These are phyloP conservation scores for Ophiostoma fasciatum DNA, from an alignment of 2,329 filamentous ascomycete species.

Conservation along the genomic window DNA sequence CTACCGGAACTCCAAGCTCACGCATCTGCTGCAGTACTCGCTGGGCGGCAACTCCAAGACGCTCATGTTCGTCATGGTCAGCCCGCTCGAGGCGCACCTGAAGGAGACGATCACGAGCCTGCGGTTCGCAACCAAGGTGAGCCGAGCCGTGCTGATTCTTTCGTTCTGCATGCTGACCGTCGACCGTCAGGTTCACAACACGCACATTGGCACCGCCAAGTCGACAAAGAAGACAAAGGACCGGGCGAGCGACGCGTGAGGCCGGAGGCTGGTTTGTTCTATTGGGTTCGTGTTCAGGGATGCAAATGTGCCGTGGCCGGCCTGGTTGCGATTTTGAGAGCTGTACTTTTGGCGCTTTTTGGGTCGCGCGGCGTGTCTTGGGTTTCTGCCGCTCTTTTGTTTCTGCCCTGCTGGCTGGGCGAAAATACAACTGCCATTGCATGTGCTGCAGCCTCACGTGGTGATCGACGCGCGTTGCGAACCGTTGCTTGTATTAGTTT, in stretches of 20 bases:
- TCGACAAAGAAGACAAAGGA: constrained; percentile 44
- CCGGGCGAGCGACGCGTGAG: not conserved
- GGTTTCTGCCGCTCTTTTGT: too few relatives aligned
- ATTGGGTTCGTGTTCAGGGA: too few relatives aligned
- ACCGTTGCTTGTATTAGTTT: too few relatives aligned
- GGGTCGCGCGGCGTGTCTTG: too few relatives aligned
- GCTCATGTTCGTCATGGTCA: constrained; percentile 98
- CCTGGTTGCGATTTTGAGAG: too few relatives aligned
- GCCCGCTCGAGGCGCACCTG: constrained; percentile 76
- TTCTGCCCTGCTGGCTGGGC: too few relatives aligned
- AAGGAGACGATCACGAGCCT: constrained; percentile 89
- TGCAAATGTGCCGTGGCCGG: too few relatives aligned
- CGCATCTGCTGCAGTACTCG: constrained; percentile 87
- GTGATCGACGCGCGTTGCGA: too few relatives aligned
- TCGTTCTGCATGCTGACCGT: constrained; percentile 2
- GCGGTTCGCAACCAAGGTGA: constrained; percentile 87
- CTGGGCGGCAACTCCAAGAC: constrained; percentile 93
- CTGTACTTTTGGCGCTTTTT: too few relatives aligned
- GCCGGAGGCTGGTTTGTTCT: too few relatives aligned
- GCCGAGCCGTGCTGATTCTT: constrained; percentile 10
- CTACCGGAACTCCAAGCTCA: constrained; percentile 93
- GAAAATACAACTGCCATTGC: too few relatives aligned
- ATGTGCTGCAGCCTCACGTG: too few relatives aligned
- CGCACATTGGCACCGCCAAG: constrained; percentile 82
- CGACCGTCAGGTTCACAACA: constrained; percentile 55